Conservation (phyloP, 2,329 filamentous ascomycete genomes). For the Epichloe hybrida region DNA sequence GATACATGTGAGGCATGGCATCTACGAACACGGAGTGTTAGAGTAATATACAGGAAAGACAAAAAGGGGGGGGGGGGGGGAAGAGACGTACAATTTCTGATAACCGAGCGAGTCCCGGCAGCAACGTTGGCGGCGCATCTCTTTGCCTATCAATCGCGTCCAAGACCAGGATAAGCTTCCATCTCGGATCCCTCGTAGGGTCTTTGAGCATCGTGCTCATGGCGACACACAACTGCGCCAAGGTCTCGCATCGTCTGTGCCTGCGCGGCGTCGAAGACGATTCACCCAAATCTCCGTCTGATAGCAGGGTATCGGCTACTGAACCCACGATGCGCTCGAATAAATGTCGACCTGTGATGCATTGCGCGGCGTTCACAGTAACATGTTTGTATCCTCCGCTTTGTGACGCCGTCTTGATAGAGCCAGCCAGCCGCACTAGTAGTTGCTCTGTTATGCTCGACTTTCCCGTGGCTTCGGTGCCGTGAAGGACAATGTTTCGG, state of each 20-base stretch:
- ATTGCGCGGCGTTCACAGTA: slow-evolving; percentile 57
- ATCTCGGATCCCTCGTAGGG: slow-evolving; percentile 20
- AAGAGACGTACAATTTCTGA: slow-evolving; percentile 55
- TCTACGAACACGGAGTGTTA: slow-evolving; percentile 32
- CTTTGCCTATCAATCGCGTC: slow-evolving; percentile 78
- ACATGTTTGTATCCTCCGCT: slow-evolving; percentile 36
- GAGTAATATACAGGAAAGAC: background rate
- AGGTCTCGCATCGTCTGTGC: slow-evolving; percentile 55
- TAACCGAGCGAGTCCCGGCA: slow-evolving; percentile 69
- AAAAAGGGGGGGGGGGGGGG: too few species aligned
- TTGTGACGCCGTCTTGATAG: slow-evolving; percentile 6
- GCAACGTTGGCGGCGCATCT: slow-evolving; percentile 63
- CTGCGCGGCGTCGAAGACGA: background rate
- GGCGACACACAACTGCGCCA: slow-evolving; percentile 63
- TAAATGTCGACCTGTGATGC: slow-evolving; percentile 64
- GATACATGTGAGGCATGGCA: slow-evolving; percentile 63
- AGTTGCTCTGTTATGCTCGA: slow-evolving; percentile 50
- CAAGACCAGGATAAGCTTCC: slow-evolving; percentile 68
- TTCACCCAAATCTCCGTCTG: slow-evolving; percentile 17
- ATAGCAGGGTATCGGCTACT: slow-evolving; percentile 38
- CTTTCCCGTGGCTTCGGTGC: slow-evolving; percentile 79
- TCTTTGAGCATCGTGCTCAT: slow-evolving; percentile 50
- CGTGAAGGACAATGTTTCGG: slow-evolving; percentile 65
- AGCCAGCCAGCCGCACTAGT: slow-evolving; percentile 14
- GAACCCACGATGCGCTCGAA: slow-evolving; percentile 56